phyloP scores from a whole-genome alignment of 2,329 filamentous ascomycete species.

The Ceratocystis harringtonii region DNA sequence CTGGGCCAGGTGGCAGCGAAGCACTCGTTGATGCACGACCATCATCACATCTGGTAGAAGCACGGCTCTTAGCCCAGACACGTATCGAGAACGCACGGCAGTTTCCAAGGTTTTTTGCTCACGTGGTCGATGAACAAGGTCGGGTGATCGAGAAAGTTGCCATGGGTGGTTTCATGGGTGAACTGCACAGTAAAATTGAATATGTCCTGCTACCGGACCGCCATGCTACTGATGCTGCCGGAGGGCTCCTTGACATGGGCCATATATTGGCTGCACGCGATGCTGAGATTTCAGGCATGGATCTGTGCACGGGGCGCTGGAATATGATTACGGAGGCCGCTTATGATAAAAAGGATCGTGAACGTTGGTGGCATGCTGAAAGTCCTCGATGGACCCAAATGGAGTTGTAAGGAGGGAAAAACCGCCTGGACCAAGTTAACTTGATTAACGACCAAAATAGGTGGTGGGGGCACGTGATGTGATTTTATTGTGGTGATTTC shows the following conservation, averaged over 20 bases:
- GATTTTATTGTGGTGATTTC: not conserved
- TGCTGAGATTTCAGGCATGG: constrained; percentile 28
- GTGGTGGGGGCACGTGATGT: not conserved
- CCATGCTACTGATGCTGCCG: constrained; percentile 40
- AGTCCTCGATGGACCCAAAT: constrained; percentile 30
- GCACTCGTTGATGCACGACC: constrained; percentile 21
- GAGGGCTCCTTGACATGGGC: constrained; percentile 38
- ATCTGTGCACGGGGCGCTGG: constrained; percentile 35
- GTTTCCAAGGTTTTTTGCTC: constrained; percentile 41
- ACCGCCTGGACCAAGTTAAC: too few relatives aligned
- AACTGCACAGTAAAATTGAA: constrained; percentile 39
- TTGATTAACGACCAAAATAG: not conserved
- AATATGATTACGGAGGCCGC: constrained; percentile 26
- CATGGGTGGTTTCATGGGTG: constrained; percentile 48
- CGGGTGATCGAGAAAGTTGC: constrained; percentile 36
- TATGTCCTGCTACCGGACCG: constrained; percentile 46
- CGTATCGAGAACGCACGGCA: constrained; percentile 45
- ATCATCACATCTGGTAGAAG: constrained; percentile 31
- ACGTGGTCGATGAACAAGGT: constrained; percentile 40
- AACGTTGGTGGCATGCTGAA: constrained; percentile 37
- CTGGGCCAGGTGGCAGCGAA: not conserved
- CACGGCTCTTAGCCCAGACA: constrained; percentile 49
- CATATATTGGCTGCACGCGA: constrained; percentile 36
- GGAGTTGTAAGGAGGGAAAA: constrained; percentile 15
- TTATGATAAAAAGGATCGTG: constrained; percentile 32